A percentile compares a stretch with the other conserved stretches of the same genome.
phyloP scores from a whole-genome alignment of 176 grass and related monocot genomes.

The Cenchrus purpureus region DNA sequence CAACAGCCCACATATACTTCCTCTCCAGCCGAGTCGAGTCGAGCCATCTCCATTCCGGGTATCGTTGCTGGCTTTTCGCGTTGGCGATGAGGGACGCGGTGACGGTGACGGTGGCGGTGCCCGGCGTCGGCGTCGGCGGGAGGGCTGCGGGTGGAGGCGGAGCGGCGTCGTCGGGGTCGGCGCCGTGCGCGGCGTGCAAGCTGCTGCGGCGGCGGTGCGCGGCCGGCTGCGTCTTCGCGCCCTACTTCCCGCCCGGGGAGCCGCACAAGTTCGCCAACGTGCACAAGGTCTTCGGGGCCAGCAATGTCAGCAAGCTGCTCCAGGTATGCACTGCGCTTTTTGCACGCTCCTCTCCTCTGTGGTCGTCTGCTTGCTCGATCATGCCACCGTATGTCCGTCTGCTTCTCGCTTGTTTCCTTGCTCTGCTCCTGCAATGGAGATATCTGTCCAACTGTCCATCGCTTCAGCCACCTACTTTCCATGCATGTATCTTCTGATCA shows the following conservation, averaged over 20 bases:
- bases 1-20: slow-evolving; percentile 7
- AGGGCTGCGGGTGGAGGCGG: slow-evolving; percentile 1
- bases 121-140: slow-evolving; percentile 19
- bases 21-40: neutral
- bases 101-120: neutral
- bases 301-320: slow-evolving; percentile 97
- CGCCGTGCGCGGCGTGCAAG: slow-evolving; percentile 89
- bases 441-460: neutral
- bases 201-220: slow-evolving; percentile 77
- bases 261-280: slow-evolving; percentile 85
- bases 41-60: neutral
- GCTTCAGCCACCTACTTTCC: neutral
- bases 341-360: too few species aligned
- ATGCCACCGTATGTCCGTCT: neutral
- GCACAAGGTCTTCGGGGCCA: slow-evolving; percentile 91
- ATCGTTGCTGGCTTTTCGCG: neutral
- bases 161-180: neutral
- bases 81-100: slow-evolving; percentile 44
- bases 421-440: neutral
- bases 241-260: slow-evolving; percentile 76
- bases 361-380: neutral
- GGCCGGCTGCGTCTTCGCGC: slow-evolving; percentile 72
- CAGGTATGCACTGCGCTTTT: slow-evolving; percentile 46
- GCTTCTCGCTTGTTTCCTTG: neutral
- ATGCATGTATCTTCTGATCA: too few species aligned